Evolutionary conservation across 1,284 basidiomycete genomes (phyloP), one percentile per base, ranked within the genome.

Genomic region (Erythrobasidium hasegawianum): DNA sequence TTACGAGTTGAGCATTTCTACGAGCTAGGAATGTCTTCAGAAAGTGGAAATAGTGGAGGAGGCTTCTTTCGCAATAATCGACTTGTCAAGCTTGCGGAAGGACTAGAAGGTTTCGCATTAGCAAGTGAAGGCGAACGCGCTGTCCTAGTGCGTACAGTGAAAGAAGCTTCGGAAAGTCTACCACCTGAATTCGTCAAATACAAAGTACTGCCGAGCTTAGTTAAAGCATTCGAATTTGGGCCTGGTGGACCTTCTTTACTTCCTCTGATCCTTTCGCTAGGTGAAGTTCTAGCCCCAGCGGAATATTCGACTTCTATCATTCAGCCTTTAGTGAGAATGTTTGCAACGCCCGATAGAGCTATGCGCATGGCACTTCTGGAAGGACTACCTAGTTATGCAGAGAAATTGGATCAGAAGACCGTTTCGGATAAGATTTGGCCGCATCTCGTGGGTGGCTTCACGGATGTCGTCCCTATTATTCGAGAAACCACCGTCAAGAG

Each of bases 331-430:
- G 82, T 91, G 54, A 90, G 87, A 76, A 81, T 96, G 26, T 97
- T 84, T 72, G 83, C 87, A 1, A 92, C 86, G 71, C 88, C 91
- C 0, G 94, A 98, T 78, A 84, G 96, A 53, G 92, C 91, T 0
- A 93, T 89, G 20, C 83, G 95, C 27, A 95, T 98, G 87, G 92
- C 91, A 1, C 78, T 98, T 41, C 82, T 98, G 13, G 93, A 97
- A 52, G 86, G 88, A 41, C 78, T 98, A 40, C 81, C 85, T 1
- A 86, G 91, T 69, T 97, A 92, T 75, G 85, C 84, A 1, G 90
- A 95, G 57, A 90, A 88, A 74, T 78, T 98, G 61, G 92, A 96
- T 75, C 86, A 87, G 75, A 88, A 87, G 77, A 85, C 82, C 0
- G 90, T 97, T 1, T 83, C 83, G 52, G 89, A 95, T 57, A 90